phyloP scores from a whole-genome alignment of 257 asterid genomes.

The Forsythia viridissima region DNA sequence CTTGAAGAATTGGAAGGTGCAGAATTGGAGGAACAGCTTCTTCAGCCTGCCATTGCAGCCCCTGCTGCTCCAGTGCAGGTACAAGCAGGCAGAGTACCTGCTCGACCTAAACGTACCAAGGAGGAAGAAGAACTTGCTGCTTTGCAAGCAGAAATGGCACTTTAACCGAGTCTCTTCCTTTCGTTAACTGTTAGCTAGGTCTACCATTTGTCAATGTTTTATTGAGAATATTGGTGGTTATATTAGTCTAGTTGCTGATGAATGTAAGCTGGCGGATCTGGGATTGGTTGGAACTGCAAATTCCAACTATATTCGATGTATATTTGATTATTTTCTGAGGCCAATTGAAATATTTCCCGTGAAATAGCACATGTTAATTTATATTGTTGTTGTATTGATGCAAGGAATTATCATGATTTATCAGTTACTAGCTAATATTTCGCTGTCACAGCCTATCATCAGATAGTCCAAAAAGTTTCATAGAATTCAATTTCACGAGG shows the following conservation, averaged over 20 bases:
- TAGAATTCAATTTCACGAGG: background rate
- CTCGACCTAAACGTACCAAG: constrained; percentile 24
- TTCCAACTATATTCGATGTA: background rate
- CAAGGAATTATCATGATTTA: background rate
- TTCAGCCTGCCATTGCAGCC: constrained; percentile 38
- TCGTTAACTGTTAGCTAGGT: too few species aligned
- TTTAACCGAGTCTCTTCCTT: constrained; percentile 18
- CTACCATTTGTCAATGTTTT: background rate
- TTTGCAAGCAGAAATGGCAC: constrained; percentile 39
- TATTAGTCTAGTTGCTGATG: background rate
- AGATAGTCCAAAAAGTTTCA: background rate
- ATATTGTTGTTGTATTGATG: background rate
- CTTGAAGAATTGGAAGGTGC: constrained; percentile 38
- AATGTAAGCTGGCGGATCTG: background rate
- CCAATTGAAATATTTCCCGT: background rate
- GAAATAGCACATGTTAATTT: background rate
- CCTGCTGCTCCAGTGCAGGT: constrained; percentile 29
- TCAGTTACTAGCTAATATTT: background rate
- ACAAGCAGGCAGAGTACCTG: constrained; percentile 26
- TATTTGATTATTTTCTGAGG: background rate
- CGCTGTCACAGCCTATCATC: too few species aligned
- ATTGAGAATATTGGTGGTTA: background rate
- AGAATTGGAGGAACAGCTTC: constrained; percentile 34
- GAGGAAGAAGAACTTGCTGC: constrained; percentile 44
- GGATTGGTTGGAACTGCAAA: background rate